Conservation (phyloP, 495 filamentous ascomycete genomes). For the Xylaria grammica region DNA sequence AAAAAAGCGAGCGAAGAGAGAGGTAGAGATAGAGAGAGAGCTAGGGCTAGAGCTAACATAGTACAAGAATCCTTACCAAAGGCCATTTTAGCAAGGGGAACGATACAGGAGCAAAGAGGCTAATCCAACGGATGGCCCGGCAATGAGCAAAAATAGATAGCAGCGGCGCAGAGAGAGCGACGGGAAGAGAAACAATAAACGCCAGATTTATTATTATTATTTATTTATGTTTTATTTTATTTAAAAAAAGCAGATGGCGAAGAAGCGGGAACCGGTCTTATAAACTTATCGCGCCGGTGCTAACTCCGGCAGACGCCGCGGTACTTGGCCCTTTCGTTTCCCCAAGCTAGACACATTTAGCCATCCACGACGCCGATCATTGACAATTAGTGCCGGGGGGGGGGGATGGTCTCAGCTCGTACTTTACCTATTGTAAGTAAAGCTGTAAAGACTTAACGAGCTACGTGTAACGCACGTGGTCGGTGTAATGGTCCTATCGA, state of each 20-base stretch:
- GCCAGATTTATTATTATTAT: too few species aligned
- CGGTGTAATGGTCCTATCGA: too few species aligned
- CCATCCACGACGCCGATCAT: conserved; percentile 4
- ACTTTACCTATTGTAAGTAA: too few species aligned
- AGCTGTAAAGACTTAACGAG: too few species aligned
- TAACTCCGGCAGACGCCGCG: not conserved
- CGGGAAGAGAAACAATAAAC: not conserved
- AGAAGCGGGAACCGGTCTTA: not conserved
- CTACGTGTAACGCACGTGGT: too few species aligned
- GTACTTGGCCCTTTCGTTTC: not conserved
- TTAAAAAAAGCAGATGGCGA: not conserved
- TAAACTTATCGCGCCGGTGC: not conserved
- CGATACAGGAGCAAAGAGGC: not conserved
- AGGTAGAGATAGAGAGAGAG: too few species aligned
- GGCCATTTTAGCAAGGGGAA: conserved; percentile 6
- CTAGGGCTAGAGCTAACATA: not conserved
- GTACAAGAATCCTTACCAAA: conserved; percentile 1
- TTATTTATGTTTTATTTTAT: too few species aligned
- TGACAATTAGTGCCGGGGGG: too few species aligned
- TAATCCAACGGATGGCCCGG: not conserved
- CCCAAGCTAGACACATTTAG: conserved; percentile 12
- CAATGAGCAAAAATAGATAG: not conserved
- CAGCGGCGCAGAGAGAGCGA: not conserved
- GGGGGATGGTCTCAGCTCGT: conserved; percentile 2
- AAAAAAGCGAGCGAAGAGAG: not conserved